Evolutionary conservation across 2,329 filamentous ascomycete species (phyloP).

Genomic region (Penicillium polonicum): DNA sequence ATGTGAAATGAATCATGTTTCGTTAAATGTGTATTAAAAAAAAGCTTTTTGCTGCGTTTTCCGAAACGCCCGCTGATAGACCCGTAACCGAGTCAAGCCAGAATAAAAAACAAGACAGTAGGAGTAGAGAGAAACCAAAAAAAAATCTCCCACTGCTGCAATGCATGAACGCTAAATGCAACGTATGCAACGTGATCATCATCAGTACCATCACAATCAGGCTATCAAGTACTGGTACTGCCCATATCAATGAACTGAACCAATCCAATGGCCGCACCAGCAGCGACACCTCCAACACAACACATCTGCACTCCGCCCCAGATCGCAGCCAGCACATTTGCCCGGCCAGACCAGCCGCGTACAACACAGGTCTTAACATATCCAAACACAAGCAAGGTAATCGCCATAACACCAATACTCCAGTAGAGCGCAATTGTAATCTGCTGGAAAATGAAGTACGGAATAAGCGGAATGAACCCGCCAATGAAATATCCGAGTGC

Average conservation of each 20-base stretch:
- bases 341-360: constrained; percentile 44
- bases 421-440: constrained; percentile 52
- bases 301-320: constrained; percentile 65
- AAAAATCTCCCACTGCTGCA: constrained; percentile 1
- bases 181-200: background rate
- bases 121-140: background rate
- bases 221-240: constrained; percentile 12
- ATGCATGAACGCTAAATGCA: constrained; percentile 4
- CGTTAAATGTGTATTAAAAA: background rate
- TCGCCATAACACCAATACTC: constrained; percentile 44
- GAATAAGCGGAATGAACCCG: constrained; percentile 67
- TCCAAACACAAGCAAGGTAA: constrained; percentile 44
- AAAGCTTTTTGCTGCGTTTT: background rate
- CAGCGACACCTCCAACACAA: constrained; percentile 63
- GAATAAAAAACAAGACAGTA: background rate
- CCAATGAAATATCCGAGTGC: constrained; percentile 68
- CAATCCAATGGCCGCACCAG: constrained; percentile 64
- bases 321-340: constrained; percentile 54
- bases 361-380: constrained; percentile 49
- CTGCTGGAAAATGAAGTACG: constrained; percentile 61
- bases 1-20: background rate
- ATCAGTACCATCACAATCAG: background rate
- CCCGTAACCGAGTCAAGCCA: background rate
- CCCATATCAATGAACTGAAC: constrained; percentile 55
- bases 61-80: constrained; percentile 5